Percentiles rank a stretch among this genome's conserved stretches.
phyloP scores from a whole-genome alignment of 2,329 filamentous ascomycete genomes.

The Lizonia empirigonia region DNA sequence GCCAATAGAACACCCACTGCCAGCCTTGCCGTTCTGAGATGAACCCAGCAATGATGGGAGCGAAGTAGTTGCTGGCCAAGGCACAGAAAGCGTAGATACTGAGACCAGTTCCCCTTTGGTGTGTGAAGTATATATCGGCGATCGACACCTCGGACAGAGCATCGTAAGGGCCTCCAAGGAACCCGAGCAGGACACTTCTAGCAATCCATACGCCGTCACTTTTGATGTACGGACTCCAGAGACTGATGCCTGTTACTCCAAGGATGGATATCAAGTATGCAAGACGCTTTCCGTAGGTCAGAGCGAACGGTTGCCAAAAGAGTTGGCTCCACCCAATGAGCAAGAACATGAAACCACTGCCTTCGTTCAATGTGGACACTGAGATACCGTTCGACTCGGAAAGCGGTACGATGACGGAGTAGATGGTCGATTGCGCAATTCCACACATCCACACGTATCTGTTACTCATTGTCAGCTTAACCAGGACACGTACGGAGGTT shows the following conservation, averaged over 20 bases:
- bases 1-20: constrained; percentile 54
- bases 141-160: constrained; percentile 56
- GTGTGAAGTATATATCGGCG: constrained; percentile 49
- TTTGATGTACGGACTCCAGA: constrained; percentile 54
- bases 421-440: constrained; percentile 57
- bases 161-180: constrained; percentile 57
- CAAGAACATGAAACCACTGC: constrained; percentile 60
- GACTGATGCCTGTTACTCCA: constrained; percentile 47
- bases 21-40: constrained; percentile 46
- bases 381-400: constrained; percentile 55
- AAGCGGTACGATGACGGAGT: constrained; percentile 57
- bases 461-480: constrained; percentile 43
- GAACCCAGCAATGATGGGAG: constrained; percentile 46
- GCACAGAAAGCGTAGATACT: constrained; percentile 43
- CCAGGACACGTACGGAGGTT: too few relatives aligned
- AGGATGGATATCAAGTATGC: constrained; percentile 54
- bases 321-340: constrained; percentile 59
- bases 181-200: constrained; percentile 55
- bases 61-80: constrained; percentile 46
- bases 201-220: constrained; percentile 56
- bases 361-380: constrained; percentile 53
- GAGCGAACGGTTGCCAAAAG: constrained; percentile 59
- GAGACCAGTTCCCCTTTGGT: constrained; percentile 42
- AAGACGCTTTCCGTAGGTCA: constrained; percentile 59
- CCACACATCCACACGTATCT: constrained; percentile 58